Percentiles rank a stretch among this genome's conserved stretches.
These are phyloP conservation scores for Trametes gibbosa DNA, from an alignment of 768 basidiomycete species.

Conservation along the genomic window DNA sequence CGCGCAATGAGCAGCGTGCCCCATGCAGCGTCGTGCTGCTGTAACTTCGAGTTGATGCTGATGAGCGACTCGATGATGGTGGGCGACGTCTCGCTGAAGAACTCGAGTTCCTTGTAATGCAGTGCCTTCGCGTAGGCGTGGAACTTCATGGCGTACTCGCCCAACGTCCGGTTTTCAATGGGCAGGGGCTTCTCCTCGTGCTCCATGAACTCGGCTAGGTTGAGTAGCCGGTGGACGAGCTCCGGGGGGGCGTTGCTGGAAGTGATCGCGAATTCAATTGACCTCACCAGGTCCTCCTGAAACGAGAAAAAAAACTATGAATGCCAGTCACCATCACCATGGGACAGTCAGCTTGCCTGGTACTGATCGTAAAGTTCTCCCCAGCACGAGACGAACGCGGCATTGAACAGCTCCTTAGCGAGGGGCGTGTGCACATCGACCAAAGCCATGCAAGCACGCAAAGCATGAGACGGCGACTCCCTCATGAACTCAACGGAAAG, in stretches of 20 bases:
- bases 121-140: conserved; percentile 96
- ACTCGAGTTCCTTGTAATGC: conserved; percentile 98
- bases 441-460: conserved; percentile 91
- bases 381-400: conserved; percentile 98
- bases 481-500: conserved; percentile 96
- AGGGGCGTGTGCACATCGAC: conserved; percentile 90
- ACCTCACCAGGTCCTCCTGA: conserved; percentile 91
- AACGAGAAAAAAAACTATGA: background rate
- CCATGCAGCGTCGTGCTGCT: conserved; percentile 98
- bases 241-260: conserved; percentile 79
- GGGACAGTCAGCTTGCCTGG: conserved; percentile 57
- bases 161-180: conserved; percentile 89
- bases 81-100: conserved; percentile 87
- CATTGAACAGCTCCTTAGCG: conserved; percentile 94
- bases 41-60: conserved; percentile 92
- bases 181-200: conserved; percentile 95
- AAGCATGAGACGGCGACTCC: conserved; percentile 96
- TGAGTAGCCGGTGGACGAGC: conserved; percentile 85
- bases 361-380: conserved; percentile 93
- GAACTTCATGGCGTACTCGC: conserved; percentile 90
- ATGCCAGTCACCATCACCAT: too few relatives aligned
- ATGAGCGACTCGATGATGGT: conserved; percentile 93
- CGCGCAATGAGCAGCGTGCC: conserved; percentile 90
- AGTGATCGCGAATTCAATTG: conserved; percentile 83
- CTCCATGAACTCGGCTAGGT: conserved; percentile 98